Percentiles rank a stretch among this genome's conserved stretches.
phyloP scores from a whole-genome alignment of 257 asterid genomes.

The Linaria vulgaris region DNA sequence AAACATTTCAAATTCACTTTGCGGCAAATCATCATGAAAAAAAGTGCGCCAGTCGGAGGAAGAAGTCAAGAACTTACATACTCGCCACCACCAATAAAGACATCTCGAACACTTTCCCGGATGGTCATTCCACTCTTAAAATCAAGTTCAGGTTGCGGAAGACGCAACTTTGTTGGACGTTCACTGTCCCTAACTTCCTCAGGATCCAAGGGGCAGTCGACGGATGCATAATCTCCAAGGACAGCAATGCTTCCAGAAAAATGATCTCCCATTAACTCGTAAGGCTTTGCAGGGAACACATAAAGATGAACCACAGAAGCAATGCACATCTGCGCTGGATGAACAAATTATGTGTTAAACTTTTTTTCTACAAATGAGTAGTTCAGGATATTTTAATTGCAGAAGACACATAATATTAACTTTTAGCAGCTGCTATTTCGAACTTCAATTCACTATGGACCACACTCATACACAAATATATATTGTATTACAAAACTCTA shows the following conservation, averaged over 20 bases:
- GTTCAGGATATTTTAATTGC: slow-evolving; percentile 8
- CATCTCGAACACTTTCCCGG: slow-evolving; percentile 88
- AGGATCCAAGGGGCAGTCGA: slow-evolving; percentile 90
- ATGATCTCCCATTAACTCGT: slow-evolving; percentile 86
- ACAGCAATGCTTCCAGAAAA: slow-evolving; percentile 82
- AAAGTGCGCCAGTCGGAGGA: background rate
- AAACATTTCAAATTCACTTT: background rate
- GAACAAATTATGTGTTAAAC: slow-evolving; percentile 50
- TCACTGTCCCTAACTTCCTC: slow-evolving; percentile 98
- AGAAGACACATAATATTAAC: no score
- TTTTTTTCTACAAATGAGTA: slow-evolving; percentile 27
- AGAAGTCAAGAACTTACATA: slow-evolving; percentile 54
- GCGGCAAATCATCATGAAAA: slow-evolving; percentile 8
- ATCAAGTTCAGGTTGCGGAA: slow-evolving; percentile 75
- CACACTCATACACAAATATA: no score
- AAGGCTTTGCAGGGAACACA: slow-evolving; percentile 98
- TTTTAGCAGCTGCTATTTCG: no score
- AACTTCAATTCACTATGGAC: no score
- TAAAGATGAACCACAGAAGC: slow-evolving; percentile 91
- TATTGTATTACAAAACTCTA: no score
- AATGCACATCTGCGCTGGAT: slow-evolving; percentile 99
- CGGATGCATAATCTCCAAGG: slow-evolving; percentile 95
- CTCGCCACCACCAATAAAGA: slow-evolving; percentile 87
- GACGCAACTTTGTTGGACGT: slow-evolving; percentile 87
- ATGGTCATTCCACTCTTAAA: slow-evolving; percentile 69